These are phyloP conservation scores for Suillus alpinus DNA, from an alignment of 768 basidiomycete species.

Conservation along the genomic window DNA sequence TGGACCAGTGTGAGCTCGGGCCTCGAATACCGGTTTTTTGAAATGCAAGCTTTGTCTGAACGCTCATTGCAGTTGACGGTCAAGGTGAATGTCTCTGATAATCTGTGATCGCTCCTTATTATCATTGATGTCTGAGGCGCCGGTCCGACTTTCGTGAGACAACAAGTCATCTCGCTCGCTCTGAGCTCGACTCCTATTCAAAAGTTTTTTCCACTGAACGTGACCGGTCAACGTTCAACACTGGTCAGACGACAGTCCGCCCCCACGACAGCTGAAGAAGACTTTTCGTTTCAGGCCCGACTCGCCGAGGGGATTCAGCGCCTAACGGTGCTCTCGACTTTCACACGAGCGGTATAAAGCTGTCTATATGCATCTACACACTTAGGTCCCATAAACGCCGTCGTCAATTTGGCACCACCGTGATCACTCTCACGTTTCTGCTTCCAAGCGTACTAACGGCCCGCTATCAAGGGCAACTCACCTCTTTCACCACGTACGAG, in stretches of 20 bases:
- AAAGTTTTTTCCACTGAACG: not conserved
- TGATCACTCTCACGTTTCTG: slow-evolving; percentile 3
- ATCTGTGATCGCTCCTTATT: not conserved
- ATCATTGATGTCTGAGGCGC: too few species aligned
- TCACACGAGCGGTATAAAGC: not conserved
- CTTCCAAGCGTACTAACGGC: not conserved
- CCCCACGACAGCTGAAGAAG: not conserved
- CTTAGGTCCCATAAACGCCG: not conserved
- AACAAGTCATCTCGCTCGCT: too few species aligned
- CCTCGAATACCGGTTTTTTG: not conserved
- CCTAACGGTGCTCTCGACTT: not conserved
- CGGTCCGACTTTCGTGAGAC: too few species aligned
- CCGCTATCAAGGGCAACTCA: not conserved
- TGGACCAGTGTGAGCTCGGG: not conserved
- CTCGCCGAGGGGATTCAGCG: not conserved
- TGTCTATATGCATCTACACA: not conserved
- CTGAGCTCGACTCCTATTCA: not conserved
- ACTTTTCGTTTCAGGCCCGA: not conserved
- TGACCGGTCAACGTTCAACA: not conserved
- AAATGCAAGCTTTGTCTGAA: slow-evolving; percentile 7
- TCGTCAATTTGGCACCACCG: not conserved
- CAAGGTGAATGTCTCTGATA: not conserved
- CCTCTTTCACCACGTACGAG: not conserved
- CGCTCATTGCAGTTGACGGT: not conserved
- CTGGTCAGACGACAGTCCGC: too few species aligned